Evolutionary conservation across 78 protist species (phyloP), one percentile per base, ranked within the genome.

Genomic region (Chrysochromulina tobinii): DNA sequence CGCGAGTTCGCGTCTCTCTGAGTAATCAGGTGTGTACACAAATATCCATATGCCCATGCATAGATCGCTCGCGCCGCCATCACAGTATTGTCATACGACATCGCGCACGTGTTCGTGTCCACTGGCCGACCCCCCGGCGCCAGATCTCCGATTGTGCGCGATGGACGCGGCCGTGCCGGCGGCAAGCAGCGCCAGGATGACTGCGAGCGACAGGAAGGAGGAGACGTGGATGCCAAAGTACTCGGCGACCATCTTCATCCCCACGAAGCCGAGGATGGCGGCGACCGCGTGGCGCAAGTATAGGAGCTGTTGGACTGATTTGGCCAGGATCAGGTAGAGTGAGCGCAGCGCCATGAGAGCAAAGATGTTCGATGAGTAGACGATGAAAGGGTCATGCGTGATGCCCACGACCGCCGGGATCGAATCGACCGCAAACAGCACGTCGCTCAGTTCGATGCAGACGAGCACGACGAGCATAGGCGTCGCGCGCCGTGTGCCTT

Each of bases 331-430:
- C 18, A 83, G 50, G 68, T 57, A 83, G 54, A 83, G 88, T 9
- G 66, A 55, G 25, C 88, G 88, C 55, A 83, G 88, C 15, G 66
- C 66, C 9, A 83, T 8, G 54, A 83, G 8, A 5, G 88, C 88
- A n/a, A 83, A 83, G 14, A 58, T 12, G 54, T 83, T 83, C 2
- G 88, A 83, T n/a, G 88, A 27, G 68, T 38, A 83, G 20, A 83
- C 88, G 88, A 83, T 17, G 25, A 83, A 2, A 53, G 88, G 14
- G 68, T 83, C 88, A 8, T 66, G 72, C 27, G 72, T 18, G 17
- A 75, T 75, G 58, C 87, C 87, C 51, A 79, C 87, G 25, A 79
- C 61, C 4, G 87, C 87, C 11, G 87, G 87, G 87, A 79, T 79
- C 27, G 69, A 57, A 57, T 83, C 88, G 23, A 83, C 88, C 2